Conservation (phyloP, 495 filamentous ascomycete genomes). For the Echria macrotheca region DNA sequence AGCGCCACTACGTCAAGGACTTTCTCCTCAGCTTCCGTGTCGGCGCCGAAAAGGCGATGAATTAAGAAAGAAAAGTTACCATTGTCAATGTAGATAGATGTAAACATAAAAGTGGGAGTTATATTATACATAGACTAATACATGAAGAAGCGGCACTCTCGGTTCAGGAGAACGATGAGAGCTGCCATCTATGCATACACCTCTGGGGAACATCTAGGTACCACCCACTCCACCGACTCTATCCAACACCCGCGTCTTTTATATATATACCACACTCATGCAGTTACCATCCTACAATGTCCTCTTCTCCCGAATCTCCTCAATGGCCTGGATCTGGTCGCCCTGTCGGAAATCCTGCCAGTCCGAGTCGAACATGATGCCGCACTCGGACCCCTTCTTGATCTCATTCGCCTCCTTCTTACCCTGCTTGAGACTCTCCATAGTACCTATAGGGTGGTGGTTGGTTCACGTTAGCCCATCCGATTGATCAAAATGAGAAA, state of each 20-base stretch:
- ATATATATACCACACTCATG: conserved; percentile 5
- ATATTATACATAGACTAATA: no score
- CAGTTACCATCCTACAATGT: conserved; percentile 40
- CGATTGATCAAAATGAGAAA: not conserved
- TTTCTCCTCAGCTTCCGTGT: conserved; percentile 24
- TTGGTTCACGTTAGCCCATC: conserved; percentile 12
- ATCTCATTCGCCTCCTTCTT: conserved; percentile 88
- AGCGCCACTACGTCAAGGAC: conserved; percentile 24
- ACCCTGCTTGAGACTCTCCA: conserved; percentile 78
- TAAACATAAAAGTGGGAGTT: no score
- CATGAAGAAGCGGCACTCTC: no score
- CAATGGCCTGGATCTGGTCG: conserved; percentile 82
- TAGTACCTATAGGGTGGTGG: conserved; percentile 50
- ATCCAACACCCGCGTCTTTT: not conserved
- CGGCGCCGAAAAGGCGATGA: conserved; percentile 27
- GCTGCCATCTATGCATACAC: no score
- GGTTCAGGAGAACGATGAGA: no score
- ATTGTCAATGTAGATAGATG: no score
- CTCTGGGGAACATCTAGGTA: no score
- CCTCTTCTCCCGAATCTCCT: conserved; percentile 70
- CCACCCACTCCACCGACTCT: no score
- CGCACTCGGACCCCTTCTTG: conserved; percentile 88
- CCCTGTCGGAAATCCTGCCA: conserved; percentile 76
- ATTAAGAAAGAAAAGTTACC: no score
- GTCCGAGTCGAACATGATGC: conserved; percentile 67